These are phyloP conservation scores for Syzygium aromaticum DNA, from an alignment of 345 rosid species.

Conservation along the genomic window DNA sequence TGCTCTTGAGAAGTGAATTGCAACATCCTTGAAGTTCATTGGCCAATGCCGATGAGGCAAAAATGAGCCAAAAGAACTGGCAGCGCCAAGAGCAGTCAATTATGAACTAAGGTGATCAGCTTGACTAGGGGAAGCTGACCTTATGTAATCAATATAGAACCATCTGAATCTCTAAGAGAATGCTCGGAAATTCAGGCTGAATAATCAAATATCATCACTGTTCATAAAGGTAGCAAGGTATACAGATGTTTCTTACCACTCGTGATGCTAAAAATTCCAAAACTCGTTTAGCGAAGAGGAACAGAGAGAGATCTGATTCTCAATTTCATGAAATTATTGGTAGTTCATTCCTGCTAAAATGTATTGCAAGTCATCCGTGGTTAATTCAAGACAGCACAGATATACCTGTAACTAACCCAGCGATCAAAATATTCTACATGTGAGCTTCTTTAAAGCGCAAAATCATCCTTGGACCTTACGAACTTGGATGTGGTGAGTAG, in stretches of 20 bases:
- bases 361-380: background rate
- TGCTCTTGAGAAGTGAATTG: background rate
- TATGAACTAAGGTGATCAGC: background rate
- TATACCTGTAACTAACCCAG: background rate
- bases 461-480: conserved; percentile 61
- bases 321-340: background rate
- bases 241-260: background rate
- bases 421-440: background rate
- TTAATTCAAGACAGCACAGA: background rate
- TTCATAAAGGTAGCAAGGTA: background rate
- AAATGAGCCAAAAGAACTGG: background rate
- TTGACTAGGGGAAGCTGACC: background rate
- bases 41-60: background rate
- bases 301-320: background rate
- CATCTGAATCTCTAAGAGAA: background rate
- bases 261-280: background rate
- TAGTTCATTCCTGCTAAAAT: background rate
- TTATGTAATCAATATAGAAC: background rate
- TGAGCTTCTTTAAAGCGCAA: background rate
- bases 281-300: background rate
- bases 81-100: background rate
- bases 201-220: background rate
- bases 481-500: conserved; percentile 93
- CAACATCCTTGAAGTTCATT: background rate
- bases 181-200: background rate